A percentile compares a stretch with the other conserved stretches of the same genome.
Evolutionary conservation across 2,329 filamentous ascomycete species (phyloP).

Genomic region (Fusarium denticulatum): DNA sequence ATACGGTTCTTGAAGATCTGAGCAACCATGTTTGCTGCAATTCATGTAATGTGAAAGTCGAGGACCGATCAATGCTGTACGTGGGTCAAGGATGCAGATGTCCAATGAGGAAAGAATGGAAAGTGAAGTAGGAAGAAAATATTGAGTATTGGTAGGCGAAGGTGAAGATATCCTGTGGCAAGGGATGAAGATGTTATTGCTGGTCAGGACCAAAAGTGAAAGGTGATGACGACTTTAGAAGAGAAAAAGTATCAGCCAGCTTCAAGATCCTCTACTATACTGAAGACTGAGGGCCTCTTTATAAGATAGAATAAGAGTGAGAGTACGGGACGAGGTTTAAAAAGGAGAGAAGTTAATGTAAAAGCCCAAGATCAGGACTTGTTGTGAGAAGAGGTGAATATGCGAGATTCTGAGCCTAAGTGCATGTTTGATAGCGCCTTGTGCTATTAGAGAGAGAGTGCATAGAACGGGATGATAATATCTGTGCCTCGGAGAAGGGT

Average conservation of each 20-base stretch:
- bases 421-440: not conserved
- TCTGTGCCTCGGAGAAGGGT: not conserved
- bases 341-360: not conserved
- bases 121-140: not conserved
- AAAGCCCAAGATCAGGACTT: not conserved
- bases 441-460: slow-evolving; percentile 4
- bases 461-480: not conserved
- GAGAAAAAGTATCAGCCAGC: not conserved
- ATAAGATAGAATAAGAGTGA: too few species aligned
- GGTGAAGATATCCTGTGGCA: not conserved
- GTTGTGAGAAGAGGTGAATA: not conserved
- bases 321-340: not conserved
- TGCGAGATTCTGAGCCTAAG: not conserved
- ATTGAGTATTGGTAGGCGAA: not conserved
- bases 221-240: not conserved
- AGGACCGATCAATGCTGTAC: not conserved
- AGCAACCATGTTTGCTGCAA: slow-evolving; percentile 42
- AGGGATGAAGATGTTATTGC: not conserved
- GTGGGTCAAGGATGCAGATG: not conserved
- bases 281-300: not conserved
- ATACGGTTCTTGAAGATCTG: slow-evolving; percentile 62
- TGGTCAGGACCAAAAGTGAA: not conserved
- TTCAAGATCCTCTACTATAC: not conserved
- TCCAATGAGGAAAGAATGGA: too few species aligned
- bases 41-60: not conserved